These are phyloP conservation scores for Yarrowia sp. DNA, from an alignment of 805 yeast species.

Conservation along the genomic window DNA sequence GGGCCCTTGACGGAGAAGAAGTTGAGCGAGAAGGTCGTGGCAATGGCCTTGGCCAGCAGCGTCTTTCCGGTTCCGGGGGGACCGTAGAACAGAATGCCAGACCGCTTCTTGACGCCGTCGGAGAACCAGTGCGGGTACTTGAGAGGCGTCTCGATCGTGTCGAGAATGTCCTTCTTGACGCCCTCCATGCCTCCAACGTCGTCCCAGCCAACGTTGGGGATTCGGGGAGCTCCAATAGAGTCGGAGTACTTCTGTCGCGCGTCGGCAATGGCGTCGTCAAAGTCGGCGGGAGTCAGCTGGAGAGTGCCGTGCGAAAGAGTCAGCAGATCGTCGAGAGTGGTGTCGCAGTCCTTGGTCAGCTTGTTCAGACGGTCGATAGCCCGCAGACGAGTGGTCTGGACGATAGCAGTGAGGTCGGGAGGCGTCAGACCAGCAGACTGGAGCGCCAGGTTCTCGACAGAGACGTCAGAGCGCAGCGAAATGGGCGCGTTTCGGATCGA, in stretches of 20 bases:
- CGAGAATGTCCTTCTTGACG: slow-evolving; percentile 89
- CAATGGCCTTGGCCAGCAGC: slow-evolving; percentile 91
- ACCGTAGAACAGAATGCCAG: slow-evolving; percentile 93
- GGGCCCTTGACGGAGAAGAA: slow-evolving; percentile 98
- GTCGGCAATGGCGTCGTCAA: slow-evolving; percentile 66
- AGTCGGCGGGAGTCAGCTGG: slow-evolving; percentile 56
- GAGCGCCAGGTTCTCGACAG: slow-evolving; percentile 57
- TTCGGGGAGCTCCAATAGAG: slow-evolving; percentile 94
- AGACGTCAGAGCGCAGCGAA: slow-evolving; percentile 45
- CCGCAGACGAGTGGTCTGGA: slow-evolving; percentile 57
- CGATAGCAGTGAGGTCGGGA: slow-evolving; percentile 69
- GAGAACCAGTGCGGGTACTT: slow-evolving; percentile 87
- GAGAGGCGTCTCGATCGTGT: slow-evolving; percentile 93
- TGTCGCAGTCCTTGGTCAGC: slow-evolving; percentile 17
- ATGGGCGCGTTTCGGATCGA: slow-evolving; percentile 6
- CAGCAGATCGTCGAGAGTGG: slow-evolving; percentile 40
- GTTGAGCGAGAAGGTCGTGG: slow-evolving; percentile 89
- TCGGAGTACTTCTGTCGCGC: slow-evolving; percentile 89
- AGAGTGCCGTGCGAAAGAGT: slow-evolving; percentile 51
- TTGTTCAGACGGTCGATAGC: slow-evolving; percentile 51
- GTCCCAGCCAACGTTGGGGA: slow-evolving; percentile 94
- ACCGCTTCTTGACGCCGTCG: slow-evolving; percentile 86
- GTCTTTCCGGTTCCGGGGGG: slow-evolving; percentile 99
- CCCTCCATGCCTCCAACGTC: slow-evolving; percentile 94
- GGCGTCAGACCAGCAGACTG: slow-evolving; percentile 95